Conservation (phyloP, 2,329 filamentous ascomycete species). For the Leptosphaerulina australis region DNA sequence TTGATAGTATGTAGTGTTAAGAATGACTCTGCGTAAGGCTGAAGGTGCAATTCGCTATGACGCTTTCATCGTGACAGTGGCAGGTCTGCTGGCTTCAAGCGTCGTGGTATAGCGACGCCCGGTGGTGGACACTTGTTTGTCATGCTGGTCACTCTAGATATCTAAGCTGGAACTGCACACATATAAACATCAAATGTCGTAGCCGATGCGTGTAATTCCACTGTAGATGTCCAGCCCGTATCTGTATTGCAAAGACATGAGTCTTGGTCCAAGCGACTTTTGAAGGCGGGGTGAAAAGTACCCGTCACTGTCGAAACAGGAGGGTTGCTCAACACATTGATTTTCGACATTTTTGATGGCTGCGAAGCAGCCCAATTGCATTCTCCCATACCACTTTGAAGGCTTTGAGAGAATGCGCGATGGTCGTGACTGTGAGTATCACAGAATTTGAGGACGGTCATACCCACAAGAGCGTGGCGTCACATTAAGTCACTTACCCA, state of each 20-base stretch:
- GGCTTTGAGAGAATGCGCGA: conserved; percentile 26
- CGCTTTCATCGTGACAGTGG: conserved; percentile 5
- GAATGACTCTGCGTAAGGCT: conserved; percentile 4
- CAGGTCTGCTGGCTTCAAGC: conserved; percentile 12
- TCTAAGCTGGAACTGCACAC: background rate
- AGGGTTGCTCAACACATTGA: conserved; percentile 27
- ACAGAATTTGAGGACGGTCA: no score
- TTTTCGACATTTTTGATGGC: conserved; percentile 32
- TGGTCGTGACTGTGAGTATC: conserved; percentile 17
- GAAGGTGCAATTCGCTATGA: conserved; percentile 1
- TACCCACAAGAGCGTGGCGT: no score
- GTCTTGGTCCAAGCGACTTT: conserved; percentile 45
- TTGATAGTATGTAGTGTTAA: background rate
- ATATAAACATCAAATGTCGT: background rate
- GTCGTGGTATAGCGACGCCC: background rate
- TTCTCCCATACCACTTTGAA: conserved; percentile 29
- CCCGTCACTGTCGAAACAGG: conserved; percentile 28
- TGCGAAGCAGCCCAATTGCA: conserved; percentile 22
- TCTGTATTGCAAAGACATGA: conserved; percentile 47
- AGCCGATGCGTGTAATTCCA: background rate
- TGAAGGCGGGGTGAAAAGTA: conserved; percentile 27
- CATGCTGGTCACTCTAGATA: background rate
- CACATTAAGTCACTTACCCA: no score
- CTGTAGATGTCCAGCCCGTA: conserved; percentile 38
- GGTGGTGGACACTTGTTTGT: background rate